These are phyloP conservation scores for Penicillium paneum DNA, from an alignment of 2,329 filamentous ascomycete species.

Conservation along the genomic window DNA sequence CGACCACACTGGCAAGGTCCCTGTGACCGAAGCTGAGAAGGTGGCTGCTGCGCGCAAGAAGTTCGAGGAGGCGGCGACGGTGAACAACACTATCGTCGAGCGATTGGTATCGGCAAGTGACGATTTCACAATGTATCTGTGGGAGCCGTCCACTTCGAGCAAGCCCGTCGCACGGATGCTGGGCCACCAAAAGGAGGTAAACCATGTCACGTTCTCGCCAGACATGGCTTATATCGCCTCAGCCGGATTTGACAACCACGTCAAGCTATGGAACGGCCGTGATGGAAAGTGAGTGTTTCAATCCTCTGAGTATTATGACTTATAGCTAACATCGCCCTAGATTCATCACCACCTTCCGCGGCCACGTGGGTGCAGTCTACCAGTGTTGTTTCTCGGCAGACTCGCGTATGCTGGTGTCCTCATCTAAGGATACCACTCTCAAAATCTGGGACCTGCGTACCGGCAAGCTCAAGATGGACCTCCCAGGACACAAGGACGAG, in stretches of 20 bases:
- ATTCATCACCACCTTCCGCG: slow-evolving; percentile 82
- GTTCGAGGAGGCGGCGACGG: slow-evolving; percentile 79
- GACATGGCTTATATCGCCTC: slow-evolving; percentile 86
- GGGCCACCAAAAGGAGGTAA: slow-evolving; percentile 96
- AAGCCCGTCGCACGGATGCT: slow-evolving; percentile 85
- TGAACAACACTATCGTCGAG: slow-evolving; percentile 75
- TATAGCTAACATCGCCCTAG: slow-evolving; percentile 39
- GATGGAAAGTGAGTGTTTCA: slow-evolving; percentile 54
- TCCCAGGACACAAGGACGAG: slow-evolving; percentile 88
- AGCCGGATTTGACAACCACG: slow-evolving; percentile 88
- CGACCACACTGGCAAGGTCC: slow-evolving; percentile 73
- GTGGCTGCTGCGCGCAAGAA: slow-evolving; percentile 71
- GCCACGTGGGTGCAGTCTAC: slow-evolving; percentile 88
- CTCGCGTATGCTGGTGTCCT: slow-evolving; percentile 81
- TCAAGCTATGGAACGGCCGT: slow-evolving; percentile 82
- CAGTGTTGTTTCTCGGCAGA: slow-evolving; percentile 91
- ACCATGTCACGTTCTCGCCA: slow-evolving; percentile 90
- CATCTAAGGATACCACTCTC: slow-evolving; percentile 85
- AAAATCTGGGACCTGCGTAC: slow-evolving; percentile 92
- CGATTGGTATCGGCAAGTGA: slow-evolving; percentile 86
- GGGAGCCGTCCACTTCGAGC: slow-evolving; percentile 73
- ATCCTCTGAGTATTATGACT: slow-evolving; percentile 1
- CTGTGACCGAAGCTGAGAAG: slow-evolving; percentile 67
- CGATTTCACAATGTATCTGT: slow-evolving; percentile 94
- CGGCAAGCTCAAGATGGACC: slow-evolving; percentile 74